Percentiles rank a stretch among this genome's conserved stretches.
Conservation (phyloP, 2,329 filamentous ascomycete genomes). For the Leptodontidium sp. region DNA sequence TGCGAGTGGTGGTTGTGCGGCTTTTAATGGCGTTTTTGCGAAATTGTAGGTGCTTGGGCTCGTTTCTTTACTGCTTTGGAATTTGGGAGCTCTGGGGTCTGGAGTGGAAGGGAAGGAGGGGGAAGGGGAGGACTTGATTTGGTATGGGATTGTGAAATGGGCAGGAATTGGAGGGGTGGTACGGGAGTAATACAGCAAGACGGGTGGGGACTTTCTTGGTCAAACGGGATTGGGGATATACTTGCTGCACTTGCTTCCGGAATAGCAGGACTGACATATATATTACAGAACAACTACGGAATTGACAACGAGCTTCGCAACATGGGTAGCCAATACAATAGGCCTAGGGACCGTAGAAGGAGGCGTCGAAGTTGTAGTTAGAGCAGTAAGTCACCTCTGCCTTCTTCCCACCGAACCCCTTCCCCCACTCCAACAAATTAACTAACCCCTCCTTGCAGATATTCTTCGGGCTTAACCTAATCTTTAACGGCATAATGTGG, state of each 20-base stretch:
- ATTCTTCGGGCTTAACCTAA: conserved; percentile 72
- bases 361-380: conserved; percentile 57
- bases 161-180: no score
- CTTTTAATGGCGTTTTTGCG: conserved; percentile 78
- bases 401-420: background rate
- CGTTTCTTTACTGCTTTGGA: background rate
- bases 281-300: conserved; percentile 59
- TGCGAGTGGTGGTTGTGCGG: conserved; percentile 78
- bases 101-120: background rate
- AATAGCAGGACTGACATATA: conserved; percentile 19
- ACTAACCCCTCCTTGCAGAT: conserved; percentile 43
- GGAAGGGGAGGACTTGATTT: background rate
- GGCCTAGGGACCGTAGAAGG: conserved; percentile 55
- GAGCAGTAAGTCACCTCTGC: conserved; percentile 54
- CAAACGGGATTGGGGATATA: background rate
- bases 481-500: conserved; percentile 69
- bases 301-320: conserved; percentile 61
- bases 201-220: background rate
- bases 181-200: background rate
- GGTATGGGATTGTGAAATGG: background rate
- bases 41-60: conserved; percentile 67
- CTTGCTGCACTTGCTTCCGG: background rate
- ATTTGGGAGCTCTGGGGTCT: background rate
- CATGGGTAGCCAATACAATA: conserved; percentile 53
- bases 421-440: background rate